phyloP scores from a whole-genome alignment of 2,329 filamentous ascomycete species.

The Botrytis tulipae region DNA sequence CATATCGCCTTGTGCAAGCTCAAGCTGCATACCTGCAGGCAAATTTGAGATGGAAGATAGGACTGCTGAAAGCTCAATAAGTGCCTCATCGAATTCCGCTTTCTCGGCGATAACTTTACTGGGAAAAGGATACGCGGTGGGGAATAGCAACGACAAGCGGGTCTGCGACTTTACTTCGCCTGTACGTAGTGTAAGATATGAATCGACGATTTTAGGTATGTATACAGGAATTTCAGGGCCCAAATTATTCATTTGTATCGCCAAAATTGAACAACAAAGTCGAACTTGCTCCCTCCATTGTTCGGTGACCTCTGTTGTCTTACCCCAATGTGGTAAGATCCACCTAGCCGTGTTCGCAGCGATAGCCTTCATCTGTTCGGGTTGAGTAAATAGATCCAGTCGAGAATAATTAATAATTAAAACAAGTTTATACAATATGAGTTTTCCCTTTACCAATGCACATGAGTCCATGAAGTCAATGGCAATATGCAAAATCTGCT shows the following conservation, averaged over 20 bases:
- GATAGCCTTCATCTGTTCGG: constrained; percentile 71
- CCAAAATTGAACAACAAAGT: constrained; percentile 87
- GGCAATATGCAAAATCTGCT: constrained; percentile 87
- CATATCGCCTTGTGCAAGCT: constrained; percentile 71
- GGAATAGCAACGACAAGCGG: constrained; percentile 83
- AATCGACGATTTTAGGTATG: constrained; percentile 86
- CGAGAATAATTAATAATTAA: constrained; percentile 89
- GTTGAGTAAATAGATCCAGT: constrained; percentile 75
- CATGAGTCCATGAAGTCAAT: constrained; percentile 95
- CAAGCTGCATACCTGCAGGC: constrained; percentile 70
- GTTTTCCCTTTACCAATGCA: constrained; percentile 80
- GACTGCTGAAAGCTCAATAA: constrained; percentile 85
- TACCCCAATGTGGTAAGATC: constrained; percentile 93
- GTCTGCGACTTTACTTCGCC: constrained; percentile 54
- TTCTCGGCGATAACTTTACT: constrained; percentile 62
- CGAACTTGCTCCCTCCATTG: constrained; percentile 93
- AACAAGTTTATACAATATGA: constrained; percentile 87
- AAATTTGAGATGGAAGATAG: constrained; percentile 79
- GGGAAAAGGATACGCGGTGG: constrained; percentile 85
- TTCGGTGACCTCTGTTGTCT: constrained; percentile 67
- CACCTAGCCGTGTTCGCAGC: constrained; percentile 82
- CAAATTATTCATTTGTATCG: constrained; percentile 77
- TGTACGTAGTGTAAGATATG: constrained; percentile 74
- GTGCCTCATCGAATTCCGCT: constrained; percentile 72
- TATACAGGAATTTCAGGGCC: constrained; percentile 83